Base-by-base conservation (phyloP, 129 eudicot species). In the Chrysanthemum seticuspe region DNA sequence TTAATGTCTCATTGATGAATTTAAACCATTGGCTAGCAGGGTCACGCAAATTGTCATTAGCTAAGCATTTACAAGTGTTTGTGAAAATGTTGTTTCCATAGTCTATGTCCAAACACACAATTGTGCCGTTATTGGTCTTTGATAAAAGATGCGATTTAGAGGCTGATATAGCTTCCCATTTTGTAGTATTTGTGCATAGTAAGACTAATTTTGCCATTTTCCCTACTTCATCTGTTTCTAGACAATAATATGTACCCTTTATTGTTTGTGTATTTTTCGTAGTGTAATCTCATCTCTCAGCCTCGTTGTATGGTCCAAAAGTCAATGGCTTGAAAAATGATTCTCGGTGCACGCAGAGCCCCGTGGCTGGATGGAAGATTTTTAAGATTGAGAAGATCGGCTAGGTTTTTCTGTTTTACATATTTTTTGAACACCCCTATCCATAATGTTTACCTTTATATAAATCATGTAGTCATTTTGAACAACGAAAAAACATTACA, bases 21-120 rank as follows among this genome's bases (percentile, higher is more conserved):
- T 88, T 90, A 86, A 95, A 95, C 97, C 99, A 95, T 62, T 90
- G 97, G 62, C 89, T 95, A 48, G 74, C 89, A 44, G 99, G 99
- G 68, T 95, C 97, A 40, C 99, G 88, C 48, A 13, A 67, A 10
- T 65, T 85, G 57, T 80, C 84, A 64, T 53, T 76, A 31, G 73
- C 83, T 83, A 86, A 56, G 58, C 99, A 95, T 67, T 83, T 90
- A 78, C 98, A 94, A 14, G 31, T 77, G 56, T 79, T 81, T 14
- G 96, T 86, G 48, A 81, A 81, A n/a, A 87, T 50, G 13, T 52
- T 67, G 54, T 86, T 76, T 78, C 81, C 67, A 2, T 89, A 79
- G 67, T 87, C 89, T 11, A 89, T 65, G 59, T 91, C 97, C 83
- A 92, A 68, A 79, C 97, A 92, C 25, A 85, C 92, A 15, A 23